Conservation (phyloP, 148 eudicot species). For the Heliamphora exappendiculata region DNA sequence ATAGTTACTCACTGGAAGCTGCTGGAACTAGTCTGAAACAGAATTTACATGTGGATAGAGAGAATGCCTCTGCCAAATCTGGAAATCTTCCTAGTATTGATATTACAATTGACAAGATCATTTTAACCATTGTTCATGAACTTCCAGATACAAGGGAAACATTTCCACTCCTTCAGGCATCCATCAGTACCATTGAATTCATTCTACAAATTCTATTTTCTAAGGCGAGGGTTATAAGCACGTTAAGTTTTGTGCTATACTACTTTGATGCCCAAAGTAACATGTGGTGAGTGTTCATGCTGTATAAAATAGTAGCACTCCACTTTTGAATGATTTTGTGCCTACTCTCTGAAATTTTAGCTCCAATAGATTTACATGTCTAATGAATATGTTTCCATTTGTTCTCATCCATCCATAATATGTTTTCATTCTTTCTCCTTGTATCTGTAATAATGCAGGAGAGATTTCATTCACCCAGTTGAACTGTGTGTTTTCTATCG, state of each 20-base stretch:
- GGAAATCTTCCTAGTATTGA: conserved; percentile 39
- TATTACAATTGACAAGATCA: conserved; percentile 43
- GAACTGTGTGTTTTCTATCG: conserved; percentile 58
- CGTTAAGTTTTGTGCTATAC: conserved; percentile 35
- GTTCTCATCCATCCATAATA: too few species aligned
- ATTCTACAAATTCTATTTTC: conserved; percentile 47
- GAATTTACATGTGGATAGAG: conserved; percentile 22
- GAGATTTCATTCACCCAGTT: conserved; percentile 61
- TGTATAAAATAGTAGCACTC: background rate
- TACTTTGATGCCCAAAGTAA: conserved; percentile 61
- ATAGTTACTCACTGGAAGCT: conserved; percentile 20
- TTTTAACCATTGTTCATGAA: conserved; percentile 71
- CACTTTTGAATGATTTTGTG: background rate
- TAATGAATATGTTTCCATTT: background rate
- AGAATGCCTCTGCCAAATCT: conserved; percentile 19
- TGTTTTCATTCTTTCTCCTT: conserved; percentile 6
- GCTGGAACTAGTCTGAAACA: conserved; percentile 14
- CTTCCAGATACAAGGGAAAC: conserved; percentile 55
- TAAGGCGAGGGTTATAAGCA: conserved; percentile 71
- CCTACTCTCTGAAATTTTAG: conserved; percentile 1
- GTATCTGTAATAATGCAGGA: conserved; percentile 45
- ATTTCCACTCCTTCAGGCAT: conserved; percentile 70
- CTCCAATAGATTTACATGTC: background rate
- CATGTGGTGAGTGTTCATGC: conserved; percentile 44
- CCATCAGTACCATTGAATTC: conserved; percentile 43